Conservation (phyloP, 495 filamentous ascomycete species). For the Hypoxylon crocopeplum region DNA sequence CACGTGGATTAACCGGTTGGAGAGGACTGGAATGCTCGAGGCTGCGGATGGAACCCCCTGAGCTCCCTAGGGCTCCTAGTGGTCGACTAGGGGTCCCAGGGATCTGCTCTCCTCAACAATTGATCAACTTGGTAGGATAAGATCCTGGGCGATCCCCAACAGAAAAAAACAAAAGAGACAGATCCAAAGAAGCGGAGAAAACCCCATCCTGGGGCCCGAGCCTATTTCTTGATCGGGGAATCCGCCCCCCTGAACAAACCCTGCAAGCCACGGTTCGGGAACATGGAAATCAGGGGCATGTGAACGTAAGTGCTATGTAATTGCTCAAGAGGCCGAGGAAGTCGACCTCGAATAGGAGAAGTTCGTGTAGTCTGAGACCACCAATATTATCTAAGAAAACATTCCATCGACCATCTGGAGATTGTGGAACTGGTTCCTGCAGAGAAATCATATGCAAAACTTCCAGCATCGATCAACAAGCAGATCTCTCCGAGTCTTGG, state of each 20-base stretch:
- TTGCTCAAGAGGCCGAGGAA: too few relatives aligned
- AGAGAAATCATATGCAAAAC: too few relatives aligned
- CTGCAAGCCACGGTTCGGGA: too few relatives aligned
- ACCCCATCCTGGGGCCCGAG: constrained; percentile 12
- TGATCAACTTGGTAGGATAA: constrained; percentile 33
- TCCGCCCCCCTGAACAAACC: constrained; percentile 15
- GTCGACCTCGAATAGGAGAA: too few relatives aligned
- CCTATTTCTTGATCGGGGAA: constrained; percentile 22
- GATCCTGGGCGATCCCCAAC: constrained; percentile 36
- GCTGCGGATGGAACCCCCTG: neutral
- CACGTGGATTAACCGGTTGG: constrained; percentile 32
- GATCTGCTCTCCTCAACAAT: constrained; percentile 36
- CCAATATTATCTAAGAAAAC: too few relatives aligned
- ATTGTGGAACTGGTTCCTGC: too few relatives aligned
- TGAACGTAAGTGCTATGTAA: too few relatives aligned
- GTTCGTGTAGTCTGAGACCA: too few relatives aligned
- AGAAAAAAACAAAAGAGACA: constrained; percentile 26
- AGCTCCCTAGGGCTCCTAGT: neutral
- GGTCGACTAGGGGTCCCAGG: constrained; percentile 17
- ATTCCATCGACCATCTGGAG: too few relatives aligned
- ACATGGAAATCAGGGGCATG: too few relatives aligned
- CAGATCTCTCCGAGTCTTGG: too few relatives aligned
- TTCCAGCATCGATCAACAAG: too few relatives aligned
- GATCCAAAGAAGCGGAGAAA: constrained; percentile 16
- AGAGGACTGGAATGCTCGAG: constrained; percentile 17